These are phyloP conservation scores for Arachis monticola DNA, from an alignment of 331 rosid genomes.

Conservation along the genomic window DNA sequence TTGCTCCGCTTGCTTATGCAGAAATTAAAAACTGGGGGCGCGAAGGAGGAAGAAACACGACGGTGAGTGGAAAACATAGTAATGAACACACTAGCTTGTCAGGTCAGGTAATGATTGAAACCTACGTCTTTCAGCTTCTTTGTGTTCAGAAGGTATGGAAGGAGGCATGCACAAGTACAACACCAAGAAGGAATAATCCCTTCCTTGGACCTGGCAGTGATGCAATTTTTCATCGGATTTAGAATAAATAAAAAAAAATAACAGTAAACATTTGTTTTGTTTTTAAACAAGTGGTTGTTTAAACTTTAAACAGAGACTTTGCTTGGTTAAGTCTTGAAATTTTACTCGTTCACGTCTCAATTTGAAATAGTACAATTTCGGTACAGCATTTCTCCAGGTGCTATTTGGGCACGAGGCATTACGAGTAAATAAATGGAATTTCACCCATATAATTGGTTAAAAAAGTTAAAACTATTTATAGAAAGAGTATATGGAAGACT, in stretches of 20 bases:
- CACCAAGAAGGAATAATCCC: constrained; percentile 43
- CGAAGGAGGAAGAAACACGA: constrained; percentile 46
- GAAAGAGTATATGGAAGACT: too few species aligned
- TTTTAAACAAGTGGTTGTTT: neutral
- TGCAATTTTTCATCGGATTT: constrained; percentile 29
- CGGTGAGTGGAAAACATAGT: constrained; percentile 37
- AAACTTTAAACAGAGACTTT: constrained; percentile 22
- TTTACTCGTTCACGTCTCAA: neutral
- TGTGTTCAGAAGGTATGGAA: constrained; percentile 71
- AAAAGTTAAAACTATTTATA: too few species aligned
- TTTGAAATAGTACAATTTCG: neutral
- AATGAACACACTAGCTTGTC: constrained; percentile 48
- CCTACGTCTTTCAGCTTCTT: constrained; percentile 76
- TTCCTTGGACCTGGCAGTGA: constrained; percentile 32
- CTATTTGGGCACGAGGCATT: too few species aligned
- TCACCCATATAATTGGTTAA: too few species aligned
- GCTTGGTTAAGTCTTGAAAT: neutral
- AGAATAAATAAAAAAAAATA: constrained; percentile 20
- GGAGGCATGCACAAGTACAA: constrained; percentile 42
- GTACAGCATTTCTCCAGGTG: too few species aligned
- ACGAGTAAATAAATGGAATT: too few species aligned
- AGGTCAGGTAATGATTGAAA: constrained; percentile 70
- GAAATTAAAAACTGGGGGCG: constrained; percentile 45
- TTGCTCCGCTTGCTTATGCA: constrained; percentile 44
- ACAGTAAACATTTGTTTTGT: neutral